Conservation (phyloP, 208 protist genomes). For the Trypanosoma platydactyli region DNA sequence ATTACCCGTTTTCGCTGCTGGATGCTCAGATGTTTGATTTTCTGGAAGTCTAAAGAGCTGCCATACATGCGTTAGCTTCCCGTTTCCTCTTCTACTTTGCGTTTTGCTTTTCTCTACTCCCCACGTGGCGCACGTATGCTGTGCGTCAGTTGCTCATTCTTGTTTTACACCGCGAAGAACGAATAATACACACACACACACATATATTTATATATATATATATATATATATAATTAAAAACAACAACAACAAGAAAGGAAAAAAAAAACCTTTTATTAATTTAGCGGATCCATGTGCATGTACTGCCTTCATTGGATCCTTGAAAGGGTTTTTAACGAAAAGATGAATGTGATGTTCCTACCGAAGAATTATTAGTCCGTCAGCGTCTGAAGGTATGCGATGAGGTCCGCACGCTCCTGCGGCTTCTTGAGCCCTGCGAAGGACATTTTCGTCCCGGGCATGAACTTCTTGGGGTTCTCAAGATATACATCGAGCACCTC, state of each 20-base stretch:
- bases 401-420: slow-evolving; percentile 94
- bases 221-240: slow-evolving; percentile 5
- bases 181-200: no score
- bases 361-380: slow-evolving; percentile 40
- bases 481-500: slow-evolving; percentile 95
- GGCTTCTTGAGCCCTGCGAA: slow-evolving; percentile 95
- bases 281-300: no score
- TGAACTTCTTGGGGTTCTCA: slow-evolving; percentile 98
- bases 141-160: no score
- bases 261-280: slow-evolving; percentile 1
- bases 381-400: slow-evolving; percentile 92
- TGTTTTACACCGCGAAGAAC: no score
- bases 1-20: no score
- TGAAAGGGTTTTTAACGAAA: no score
- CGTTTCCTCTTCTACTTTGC: slow-evolving; percentile 8
- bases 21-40: no score
- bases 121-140: not conserved
- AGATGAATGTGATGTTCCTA: no score
- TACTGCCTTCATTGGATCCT: no score
- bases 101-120: slow-evolving; percentile 18
- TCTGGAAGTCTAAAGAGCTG: no score
- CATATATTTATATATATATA: slow-evolving; percentile 6
- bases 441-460: slow-evolving; percentile 97
- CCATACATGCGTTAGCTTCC: no score
- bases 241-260: slow-evolving; percentile 13